Base-by-base conservation (phyloP, 2,329 filamentous ascomycete species). In the Didymosphaeria variabile region DNA sequence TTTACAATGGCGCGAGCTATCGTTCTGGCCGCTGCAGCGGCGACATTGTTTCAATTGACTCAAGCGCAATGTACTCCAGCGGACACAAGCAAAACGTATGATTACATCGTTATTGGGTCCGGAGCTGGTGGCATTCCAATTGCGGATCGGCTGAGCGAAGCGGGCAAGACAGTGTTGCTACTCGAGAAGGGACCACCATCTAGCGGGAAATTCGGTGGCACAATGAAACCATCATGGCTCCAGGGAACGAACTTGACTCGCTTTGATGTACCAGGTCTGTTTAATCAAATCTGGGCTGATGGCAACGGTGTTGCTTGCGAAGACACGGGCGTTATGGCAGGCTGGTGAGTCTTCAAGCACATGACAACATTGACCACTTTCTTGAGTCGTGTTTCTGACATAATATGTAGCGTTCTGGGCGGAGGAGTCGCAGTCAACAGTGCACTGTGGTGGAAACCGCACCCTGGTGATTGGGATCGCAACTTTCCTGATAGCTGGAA, bases 401-500 rank as follows among this genome's bases (percentile, higher is more conserved):
- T 21, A 7, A 23, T 23, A 26, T 13, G 2, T 31, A 72, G 69
- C 66, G 81, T 91, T 26, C 81, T 91, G 1, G 89, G 89, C 36
- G 89, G 89, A 47, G 86, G 87, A 5, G 86, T 84, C 1, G 85
- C 86, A n/a, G 82, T 91, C 65, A 91, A 91, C 67, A 85, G 88
- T 36, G 88, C 86, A 40, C 80, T 91, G 23, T 90, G 86, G 83
- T 89, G 86, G 83, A 87, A 85, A 71, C 83, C 90, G 0, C 86
- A 88, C 64, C 81, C 84, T 8, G 74, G 77, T 6, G 90, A 92
- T 72, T 92, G 89, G 81, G 87, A 92, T 71, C 83, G 86, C 71
- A 90, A 90, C 73, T 92, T 90, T 79, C 90, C 90, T 1, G 64
- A 79, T 1, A 90, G 89, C 23, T 93, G 90, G 90, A 87, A 89